Conservation (phyloP, 371 early-diverging fungal genomes). For the Rhizopus sp. region DNA sequence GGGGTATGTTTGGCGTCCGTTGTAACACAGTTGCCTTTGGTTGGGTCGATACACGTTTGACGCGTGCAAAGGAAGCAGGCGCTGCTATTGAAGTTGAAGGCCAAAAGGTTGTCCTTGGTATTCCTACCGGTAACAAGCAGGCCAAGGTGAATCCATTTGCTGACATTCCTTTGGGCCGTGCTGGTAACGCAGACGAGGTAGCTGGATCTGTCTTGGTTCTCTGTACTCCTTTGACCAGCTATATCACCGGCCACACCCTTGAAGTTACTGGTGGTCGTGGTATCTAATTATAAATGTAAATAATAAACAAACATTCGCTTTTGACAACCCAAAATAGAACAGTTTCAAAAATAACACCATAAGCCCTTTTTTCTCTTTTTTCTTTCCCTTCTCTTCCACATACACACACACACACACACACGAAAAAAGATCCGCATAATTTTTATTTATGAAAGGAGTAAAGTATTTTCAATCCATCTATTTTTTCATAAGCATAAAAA, state of each 20-base stretch:
- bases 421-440: no score
- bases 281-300: conserved; percentile 43
- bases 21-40: conserved; percentile 71
- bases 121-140: conserved; percentile 59
- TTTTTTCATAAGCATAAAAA: no score
- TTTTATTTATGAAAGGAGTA: no score
- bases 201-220: conserved; percentile 67
- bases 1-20: conserved; percentile 65
- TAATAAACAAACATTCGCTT: background rate
- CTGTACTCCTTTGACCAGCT: conserved; percentile 64
- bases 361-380: no score
- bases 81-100: conserved; percentile 66
- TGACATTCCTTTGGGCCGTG: conserved; percentile 65
- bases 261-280: conserved; percentile 75
- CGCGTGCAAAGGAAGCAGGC: conserved; percentile 72
- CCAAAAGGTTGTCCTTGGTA: conserved; percentile 68
- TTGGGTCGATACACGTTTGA: conserved; percentile 70
- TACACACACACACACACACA: no score
- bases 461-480: no score
- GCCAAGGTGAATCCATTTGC: conserved; percentile 49
- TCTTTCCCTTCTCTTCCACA: no score
- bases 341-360: no score
- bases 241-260: conserved; percentile 66
- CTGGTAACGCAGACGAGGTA: conserved; percentile 69
- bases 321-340: no score